Evolutionary conservation across 2,329 filamentous ascomycete genomes (phyloP).

Genomic region (Tetracladium maxilliforme): DNA sequence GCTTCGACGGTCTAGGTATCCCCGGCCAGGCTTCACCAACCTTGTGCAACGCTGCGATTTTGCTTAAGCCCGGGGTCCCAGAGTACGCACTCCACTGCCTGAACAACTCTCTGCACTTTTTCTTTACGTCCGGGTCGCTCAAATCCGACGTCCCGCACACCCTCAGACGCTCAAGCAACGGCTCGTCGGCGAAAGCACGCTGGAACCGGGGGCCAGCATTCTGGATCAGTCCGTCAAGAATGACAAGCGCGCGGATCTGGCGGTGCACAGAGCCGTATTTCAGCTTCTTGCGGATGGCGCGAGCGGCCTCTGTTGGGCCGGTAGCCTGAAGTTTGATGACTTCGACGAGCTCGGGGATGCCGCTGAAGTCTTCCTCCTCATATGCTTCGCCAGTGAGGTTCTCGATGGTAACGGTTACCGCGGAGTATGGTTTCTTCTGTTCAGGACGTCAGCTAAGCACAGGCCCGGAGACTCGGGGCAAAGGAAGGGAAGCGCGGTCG

Average conservation of each 20-base stretch:
- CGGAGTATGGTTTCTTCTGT: conserved; percentile 78
- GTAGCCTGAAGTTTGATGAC: conserved; percentile 80
- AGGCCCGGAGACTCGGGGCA: no score
- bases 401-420: conserved; percentile 86
- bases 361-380: conserved; percentile 81
- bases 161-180: conserved; percentile 77
- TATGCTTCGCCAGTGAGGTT: conserved; percentile 79
- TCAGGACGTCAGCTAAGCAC: no score
- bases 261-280: conserved; percentile 95
- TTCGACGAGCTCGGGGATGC: conserved; percentile 88
- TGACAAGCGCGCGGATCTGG: conserved; percentile 74
- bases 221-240: conserved; percentile 86
- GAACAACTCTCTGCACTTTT: conserved; percentile 80
- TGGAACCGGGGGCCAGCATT: conserved; percentile 86
- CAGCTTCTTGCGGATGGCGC: conserved; percentile 92
- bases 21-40: conserved; percentile 15
- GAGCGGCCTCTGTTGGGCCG: conserved; percentile 77
- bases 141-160: conserved; percentile 75
- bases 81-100: conserved; percentile 78
- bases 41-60: conserved; percentile 65
- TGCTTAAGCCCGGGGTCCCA: conserved; percentile 62
- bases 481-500: no score
- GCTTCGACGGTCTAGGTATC: conserved; percentile 1
- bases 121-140: conserved; percentile 72
- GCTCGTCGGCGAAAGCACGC: conserved; percentile 76